These are phyloP conservation scores for Alternaria longipes DNA, from an alignment of 2,329 filamentous ascomycete genomes.

Conservation along the genomic window DNA sequence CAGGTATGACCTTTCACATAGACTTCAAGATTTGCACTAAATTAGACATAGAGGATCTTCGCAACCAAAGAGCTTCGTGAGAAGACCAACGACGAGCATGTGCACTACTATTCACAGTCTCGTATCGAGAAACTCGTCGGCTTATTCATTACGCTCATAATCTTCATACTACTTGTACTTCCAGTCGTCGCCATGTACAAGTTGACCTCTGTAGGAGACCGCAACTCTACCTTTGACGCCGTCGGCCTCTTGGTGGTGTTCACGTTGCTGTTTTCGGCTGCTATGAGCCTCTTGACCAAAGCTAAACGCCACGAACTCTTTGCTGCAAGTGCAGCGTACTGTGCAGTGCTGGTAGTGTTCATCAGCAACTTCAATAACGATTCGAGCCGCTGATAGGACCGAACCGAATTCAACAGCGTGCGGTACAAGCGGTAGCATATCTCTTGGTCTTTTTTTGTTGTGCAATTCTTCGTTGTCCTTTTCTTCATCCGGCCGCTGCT, in stretches of 20 bases:
- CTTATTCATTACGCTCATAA: conserved; percentile 49
- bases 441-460: no score
- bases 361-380: conserved; percentile 46
- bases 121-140: conserved; percentile 48
- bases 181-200: conserved; percentile 52
- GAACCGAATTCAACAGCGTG: no score
- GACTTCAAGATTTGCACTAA: neutral
- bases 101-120: conserved; percentile 43
- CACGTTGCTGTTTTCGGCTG: conserved; percentile 47
- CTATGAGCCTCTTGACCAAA: conserved; percentile 46
- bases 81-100: conserved; percentile 36
- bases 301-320: conserved; percentile 49
- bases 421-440: no score
- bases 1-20: conserved; percentile 30
- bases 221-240: conserved; percentile 47
- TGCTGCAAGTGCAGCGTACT: conserved; percentile 49
- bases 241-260: conserved; percentile 54
- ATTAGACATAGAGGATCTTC: conserved; percentile 39
- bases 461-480: no score
- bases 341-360: conserved; percentile 50
- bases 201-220: conserved; percentile 37
- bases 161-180: conserved; percentile 50
- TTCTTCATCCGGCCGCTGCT: no score
- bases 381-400: no score
- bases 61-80: conserved; percentile 40